Evolutionary conservation across 306 rosid genomes (phyloP).

Genomic region (Vigna reflexopilosa): DNA sequence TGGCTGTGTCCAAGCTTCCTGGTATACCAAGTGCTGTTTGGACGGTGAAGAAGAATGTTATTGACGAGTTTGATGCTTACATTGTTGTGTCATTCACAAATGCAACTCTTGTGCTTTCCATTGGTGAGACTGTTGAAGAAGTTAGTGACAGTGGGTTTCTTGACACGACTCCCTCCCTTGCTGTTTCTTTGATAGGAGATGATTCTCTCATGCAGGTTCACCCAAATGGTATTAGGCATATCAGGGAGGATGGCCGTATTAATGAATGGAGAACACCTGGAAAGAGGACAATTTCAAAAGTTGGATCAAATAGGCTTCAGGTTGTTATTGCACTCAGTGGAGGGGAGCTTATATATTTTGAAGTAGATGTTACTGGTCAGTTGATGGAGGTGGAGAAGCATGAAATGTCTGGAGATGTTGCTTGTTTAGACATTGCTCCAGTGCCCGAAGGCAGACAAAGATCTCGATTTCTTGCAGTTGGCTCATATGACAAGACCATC

Average conservation of each 20-base stretch:
- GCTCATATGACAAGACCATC: slow-evolving; percentile 89
- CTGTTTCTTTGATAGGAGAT: slow-evolving; percentile 97
- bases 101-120: slow-evolving; percentile 94
- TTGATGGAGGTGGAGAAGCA: slow-evolving; percentile 96
- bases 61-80: slow-evolving; percentile 94
- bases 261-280: slow-evolving; percentile 99
- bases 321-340: slow-evolving; percentile 96
- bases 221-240: slow-evolving; percentile 98
- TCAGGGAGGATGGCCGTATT: slow-evolving; percentile 98
- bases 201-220: slow-evolving; percentile 99
- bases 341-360: slow-evolving; percentile 95
- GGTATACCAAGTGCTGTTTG: slow-evolving; percentile 96
- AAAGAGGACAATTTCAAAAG: slow-evolving; percentile 88
- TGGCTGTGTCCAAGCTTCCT: slow-evolving; percentile 99
- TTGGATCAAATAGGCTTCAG: slow-evolving; percentile 92
- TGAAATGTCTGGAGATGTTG: slow-evolving; percentile 97
- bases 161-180: slow-evolving; percentile 92
- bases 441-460: slow-evolving; percentile 96
- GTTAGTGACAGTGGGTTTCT: slow-evolving; percentile 97
- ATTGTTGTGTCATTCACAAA: slow-evolving; percentile 94
- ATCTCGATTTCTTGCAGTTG: slow-evolving; percentile 96
- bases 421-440: slow-evolving; percentile 94
- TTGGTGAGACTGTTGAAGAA: slow-evolving; percentile 99
- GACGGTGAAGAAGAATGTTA: slow-evolving; percentile 95
- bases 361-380: slow-evolving; percentile 95